Percentiles rank a stretch among this genome's conserved stretches.
phyloP scores from a whole-genome alignment of 2,329 filamentous ascomycete genomes.

The Aspergillus tamarii region DNA sequence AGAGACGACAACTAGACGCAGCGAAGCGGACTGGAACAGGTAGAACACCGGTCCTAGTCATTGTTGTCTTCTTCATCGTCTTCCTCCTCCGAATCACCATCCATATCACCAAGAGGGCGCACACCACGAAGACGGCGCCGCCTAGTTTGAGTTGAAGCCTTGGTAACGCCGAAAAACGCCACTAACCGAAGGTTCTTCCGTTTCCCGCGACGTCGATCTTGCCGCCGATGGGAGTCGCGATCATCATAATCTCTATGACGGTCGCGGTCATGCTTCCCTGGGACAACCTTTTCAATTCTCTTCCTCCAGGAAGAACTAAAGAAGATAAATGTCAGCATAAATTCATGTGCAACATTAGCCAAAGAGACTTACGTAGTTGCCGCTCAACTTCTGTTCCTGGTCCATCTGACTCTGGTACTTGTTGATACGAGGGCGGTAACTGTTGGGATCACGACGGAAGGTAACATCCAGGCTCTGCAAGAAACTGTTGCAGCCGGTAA shows the following conservation, averaged over 20 bases:
- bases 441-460: slow-evolving; percentile 96
- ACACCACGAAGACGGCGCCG: slow-evolving; percentile 29
- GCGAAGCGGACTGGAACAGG: slow-evolving; percentile 16
- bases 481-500: slow-evolving; percentile 96
- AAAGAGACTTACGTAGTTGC: slow-evolving; percentile 76
- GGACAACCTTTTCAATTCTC: slow-evolving; percentile 69
- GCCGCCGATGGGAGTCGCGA: slow-evolving; percentile 40
- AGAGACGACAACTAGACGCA: slow-evolving; percentile 20
- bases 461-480: slow-evolving; percentile 96
- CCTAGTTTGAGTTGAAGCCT: slow-evolving; percentile 38
- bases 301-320: slow-evolving; percentile 93
- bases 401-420: slow-evolving; percentile 94
- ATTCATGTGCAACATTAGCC: not conserved
- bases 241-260: slow-evolving; percentile 39
- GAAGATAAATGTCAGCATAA: slow-evolving; percentile 14
- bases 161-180: slow-evolving; percentile 49
- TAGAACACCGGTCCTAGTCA: slow-evolving; percentile 19
- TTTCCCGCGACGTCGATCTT: slow-evolving; percentile 33
- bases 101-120: slow-evolving; percentile 56
- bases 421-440: slow-evolving; percentile 97
- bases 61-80: slow-evolving; percentile 57
- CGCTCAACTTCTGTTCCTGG: slow-evolving; percentile 91
- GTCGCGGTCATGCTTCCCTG: slow-evolving; percentile 43
- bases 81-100: slow-evolving; percentile 62
- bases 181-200: slow-evolving; percentile 39